A percentile compares a stretch with the other conserved stretches of the same genome.
Evolutionary conservation across 2,329 filamentous ascomycete species (phyloP).

Genomic region (Cordyceps javanica): DNA sequence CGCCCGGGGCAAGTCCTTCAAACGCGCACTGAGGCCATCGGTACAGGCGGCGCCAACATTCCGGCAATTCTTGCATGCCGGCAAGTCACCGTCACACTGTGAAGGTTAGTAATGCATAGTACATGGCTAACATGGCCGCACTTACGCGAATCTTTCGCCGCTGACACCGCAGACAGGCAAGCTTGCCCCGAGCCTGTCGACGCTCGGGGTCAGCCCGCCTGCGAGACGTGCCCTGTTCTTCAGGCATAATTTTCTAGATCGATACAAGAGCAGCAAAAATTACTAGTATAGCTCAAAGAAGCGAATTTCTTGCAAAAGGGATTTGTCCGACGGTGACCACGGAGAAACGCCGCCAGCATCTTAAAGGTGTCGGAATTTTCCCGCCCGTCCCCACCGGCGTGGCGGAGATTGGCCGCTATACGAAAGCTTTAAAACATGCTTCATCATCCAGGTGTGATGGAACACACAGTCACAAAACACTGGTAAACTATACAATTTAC

Average conservation of each 20-base stretch:
- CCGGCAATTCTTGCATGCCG: slow-evolving; percentile 36
- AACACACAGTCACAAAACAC: no score
- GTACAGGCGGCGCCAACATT: slow-evolving; percentile 35
- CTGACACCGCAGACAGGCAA: slow-evolving; percentile 35
- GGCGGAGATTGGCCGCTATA: slow-evolving; percentile 7
- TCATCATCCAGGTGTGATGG: no score
- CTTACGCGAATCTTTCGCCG: slow-evolving; percentile 42
- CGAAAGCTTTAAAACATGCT: neutral
- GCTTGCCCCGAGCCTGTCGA: slow-evolving; percentile 22
- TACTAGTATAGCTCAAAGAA: no score
- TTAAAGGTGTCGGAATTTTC: neutral
- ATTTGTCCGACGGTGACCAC: neutral
- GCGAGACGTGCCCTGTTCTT: neutral
- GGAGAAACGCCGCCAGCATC: neutral
- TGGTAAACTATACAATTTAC: no score
- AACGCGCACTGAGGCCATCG: slow-evolving; percentile 36
- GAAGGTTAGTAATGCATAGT: neutral
- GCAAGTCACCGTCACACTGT: slow-evolving; percentile 39
- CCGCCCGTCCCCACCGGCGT: neutral
- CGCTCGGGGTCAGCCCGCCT: slow-evolving; percentile 17
- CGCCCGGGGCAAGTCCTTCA: slow-evolving; percentile 36
- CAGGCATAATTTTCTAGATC: neutral
- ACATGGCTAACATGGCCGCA: no score
- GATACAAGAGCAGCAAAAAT: no score
- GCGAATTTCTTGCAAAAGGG: neutral